Base-by-base conservation (phyloP, 768 basidiomycete species). In the Cyclocybe cylindracea region DNA sequence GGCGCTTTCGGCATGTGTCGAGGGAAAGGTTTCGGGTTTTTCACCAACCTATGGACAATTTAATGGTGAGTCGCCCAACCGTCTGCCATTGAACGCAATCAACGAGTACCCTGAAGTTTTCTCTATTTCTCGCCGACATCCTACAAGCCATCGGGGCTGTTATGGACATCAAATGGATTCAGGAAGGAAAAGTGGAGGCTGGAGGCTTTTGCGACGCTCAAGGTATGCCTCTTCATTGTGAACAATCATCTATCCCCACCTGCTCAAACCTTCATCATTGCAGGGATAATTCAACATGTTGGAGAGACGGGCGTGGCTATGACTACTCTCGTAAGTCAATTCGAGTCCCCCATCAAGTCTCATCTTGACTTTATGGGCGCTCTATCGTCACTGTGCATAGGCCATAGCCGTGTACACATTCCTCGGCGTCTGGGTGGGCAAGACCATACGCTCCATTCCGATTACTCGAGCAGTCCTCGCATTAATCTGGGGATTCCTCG, bases 241-340 rank as follows among this genome's bases (percentile, higher is more conserved):
- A 6, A 48, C 6, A 31, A 32, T 40, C 10, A 29, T n/a, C 19
- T n/a, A 14, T 45, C 9, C n/a, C n/a, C 1, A 33, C 13, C 7
- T 9, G 14, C 4, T 16, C n/a, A n/a, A 46, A 16, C 18, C 45
- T 31, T 24, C 32, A 7, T 33, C 24, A 32, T 7, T 39, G 18
- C 42, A 72, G 75, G 73, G 13, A 58, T 70, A 39, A 53, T 77
- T 4, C 69, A 75, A 52, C 72, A 76, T 48, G 48, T 76, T 1
- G 76, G 78, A 7, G 77, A 78, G 44, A 68, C 74, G 3, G 70
- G 68, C 18, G 73, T 70, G 3, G 74, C 71, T 5, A 66, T 78
- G 36, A 67, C 69, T 2, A 78, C 74, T 13, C 63, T 78, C 10
- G 76, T 78, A 50, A 53, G 67, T 57, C 24, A 10, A 13, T 37